Evolutionary conservation across 495 filamentous ascomycete species (phyloP).

Genomic region (Podospora pseudopauciseta): DNA sequence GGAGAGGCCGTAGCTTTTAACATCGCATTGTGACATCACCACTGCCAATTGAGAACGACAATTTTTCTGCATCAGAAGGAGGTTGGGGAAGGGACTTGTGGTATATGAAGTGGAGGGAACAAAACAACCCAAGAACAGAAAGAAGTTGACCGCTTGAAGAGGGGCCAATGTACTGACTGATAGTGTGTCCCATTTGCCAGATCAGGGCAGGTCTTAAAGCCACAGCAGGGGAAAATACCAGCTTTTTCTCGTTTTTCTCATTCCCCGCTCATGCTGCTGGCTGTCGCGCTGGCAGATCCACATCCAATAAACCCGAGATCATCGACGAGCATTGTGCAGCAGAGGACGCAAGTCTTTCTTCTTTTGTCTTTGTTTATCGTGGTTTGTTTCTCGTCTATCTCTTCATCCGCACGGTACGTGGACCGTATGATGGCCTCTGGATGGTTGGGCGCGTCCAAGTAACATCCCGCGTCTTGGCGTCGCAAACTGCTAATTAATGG

Average conservation of each 20-base stretch:
- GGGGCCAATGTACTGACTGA: not conserved
- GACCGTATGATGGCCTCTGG: not conserved
- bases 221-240: not conserved
- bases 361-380: not conserved
- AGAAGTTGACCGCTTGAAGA: not conserved
- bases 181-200: not conserved
- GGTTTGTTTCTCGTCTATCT: not conserved
- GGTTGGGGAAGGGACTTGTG: not conserved
- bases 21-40: slow-evolving; percentile 12
- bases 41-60: not conserved
- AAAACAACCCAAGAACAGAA: not conserved
- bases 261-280: not conserved
- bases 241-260: too few relatives aligned
- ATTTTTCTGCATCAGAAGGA: not conserved
- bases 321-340: not conserved
- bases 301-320: not conserved
- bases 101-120: not conserved
- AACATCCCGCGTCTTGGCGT: slow-evolving; percentile 7
- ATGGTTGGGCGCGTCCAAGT: not conserved
- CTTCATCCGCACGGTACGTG: not conserved
- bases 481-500: not conserved
- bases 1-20: not conserved
- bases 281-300: not conserved
- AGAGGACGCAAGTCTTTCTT: not conserved
- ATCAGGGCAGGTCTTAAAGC: not conserved